A percentile compares a stretch with the other conserved stretches of the same genome.
Evolutionary conservation across 1,284 basidiomycete genomes (phyloP).

Genomic region (Leucoagaricus sp.): DNA sequence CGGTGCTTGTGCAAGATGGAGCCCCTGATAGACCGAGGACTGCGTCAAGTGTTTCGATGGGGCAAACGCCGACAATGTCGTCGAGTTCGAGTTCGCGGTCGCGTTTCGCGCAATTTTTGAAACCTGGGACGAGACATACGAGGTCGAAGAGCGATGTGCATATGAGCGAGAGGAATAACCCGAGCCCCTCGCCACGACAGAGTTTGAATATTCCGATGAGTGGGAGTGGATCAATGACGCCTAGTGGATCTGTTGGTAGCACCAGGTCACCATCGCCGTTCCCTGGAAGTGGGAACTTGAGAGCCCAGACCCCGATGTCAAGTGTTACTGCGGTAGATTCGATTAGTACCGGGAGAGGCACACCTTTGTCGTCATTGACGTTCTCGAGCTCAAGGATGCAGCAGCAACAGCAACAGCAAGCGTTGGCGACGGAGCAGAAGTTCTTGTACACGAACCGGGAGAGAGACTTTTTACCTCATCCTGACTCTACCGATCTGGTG

Average conservation of each 20-base stretch:
- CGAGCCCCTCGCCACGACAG: slow-evolving; percentile 27
- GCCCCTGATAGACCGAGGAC: neutral
- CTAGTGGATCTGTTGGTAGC: slow-evolving; percentile 15
- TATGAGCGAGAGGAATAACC: slow-evolving; percentile 5
- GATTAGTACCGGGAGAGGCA: neutral
- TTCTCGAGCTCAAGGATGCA: neutral
- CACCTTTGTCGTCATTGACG: slow-evolving; percentile 7
- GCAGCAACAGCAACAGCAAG: neutral
- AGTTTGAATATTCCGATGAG: slow-evolving; percentile 40
- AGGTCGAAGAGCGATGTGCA: slow-evolving; percentile 40
- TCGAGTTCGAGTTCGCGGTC: slow-evolving; percentile 23
- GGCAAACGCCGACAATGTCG: neutral
- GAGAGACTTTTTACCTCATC: slow-evolving; percentile 36
- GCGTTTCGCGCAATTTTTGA: slow-evolving; percentile 30
- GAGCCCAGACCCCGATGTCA: slow-evolving; percentile 17
- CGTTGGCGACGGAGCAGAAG: neutral
- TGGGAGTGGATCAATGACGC: slow-evolving; percentile 17
- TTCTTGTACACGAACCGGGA: slow-evolving; percentile 10
- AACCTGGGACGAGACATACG: slow-evolving; percentile 31
- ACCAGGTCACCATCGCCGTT: slow-evolving; percentile 15
- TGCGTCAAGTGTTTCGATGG: neutral
- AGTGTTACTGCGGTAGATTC: neutral
- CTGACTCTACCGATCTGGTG: slow-evolving; percentile 50
- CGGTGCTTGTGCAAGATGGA: neutral
- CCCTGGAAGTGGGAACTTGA: neutral